phyloP scores from a whole-genome alignment of 2,329 filamentous ascomycete genomes.

The Septoria petroselini region DNA sequence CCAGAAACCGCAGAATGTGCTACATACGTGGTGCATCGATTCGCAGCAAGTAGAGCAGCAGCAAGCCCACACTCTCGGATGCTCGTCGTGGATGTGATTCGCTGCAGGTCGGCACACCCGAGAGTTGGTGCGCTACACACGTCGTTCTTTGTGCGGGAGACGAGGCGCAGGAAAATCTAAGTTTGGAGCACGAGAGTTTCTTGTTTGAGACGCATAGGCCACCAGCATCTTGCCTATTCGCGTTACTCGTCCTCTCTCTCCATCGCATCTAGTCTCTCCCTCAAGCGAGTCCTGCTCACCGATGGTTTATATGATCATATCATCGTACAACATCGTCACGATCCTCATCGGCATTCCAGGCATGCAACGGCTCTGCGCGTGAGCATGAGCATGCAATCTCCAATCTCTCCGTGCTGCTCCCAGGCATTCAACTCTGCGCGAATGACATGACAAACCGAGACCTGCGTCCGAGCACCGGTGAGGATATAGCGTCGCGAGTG shows the following conservation, averaged over 20 bases:
- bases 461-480: constrained; percentile 20
- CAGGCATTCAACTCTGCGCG: not conserved
- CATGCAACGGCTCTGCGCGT: not conserved
- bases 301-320: no score
- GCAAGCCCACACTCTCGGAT: constrained; percentile 11
- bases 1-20: no score
- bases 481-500: constrained; percentile 10
- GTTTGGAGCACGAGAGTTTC: constrained; percentile 12
- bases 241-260: not conserved
- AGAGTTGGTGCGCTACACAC: constrained; percentile 17
- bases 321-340: not conserved
- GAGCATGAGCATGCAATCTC: constrained; percentile 1
- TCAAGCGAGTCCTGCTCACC: constrained; percentile 10
- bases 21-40: constrained; percentile 8
- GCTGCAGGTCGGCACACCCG: constrained; percentile 21
- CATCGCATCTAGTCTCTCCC: not conserved
- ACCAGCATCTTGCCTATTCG: not conserved
- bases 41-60: constrained; percentile 7
- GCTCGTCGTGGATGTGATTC: constrained; percentile 12
- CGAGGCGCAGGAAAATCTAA: constrained; percentile 21
- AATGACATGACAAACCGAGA: constrained; percentile 4
- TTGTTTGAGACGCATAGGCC: not conserved
- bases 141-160: constrained; percentile 19
- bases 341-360: not conserved
- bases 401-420: not conserved